A percentile compares a stretch with the other conserved stretches of the same genome.
These are phyloP conservation scores for Pleoardoris graminearum DNA, from an alignment of 2,329 filamentous ascomycete species.

Conservation along the genomic window DNA sequence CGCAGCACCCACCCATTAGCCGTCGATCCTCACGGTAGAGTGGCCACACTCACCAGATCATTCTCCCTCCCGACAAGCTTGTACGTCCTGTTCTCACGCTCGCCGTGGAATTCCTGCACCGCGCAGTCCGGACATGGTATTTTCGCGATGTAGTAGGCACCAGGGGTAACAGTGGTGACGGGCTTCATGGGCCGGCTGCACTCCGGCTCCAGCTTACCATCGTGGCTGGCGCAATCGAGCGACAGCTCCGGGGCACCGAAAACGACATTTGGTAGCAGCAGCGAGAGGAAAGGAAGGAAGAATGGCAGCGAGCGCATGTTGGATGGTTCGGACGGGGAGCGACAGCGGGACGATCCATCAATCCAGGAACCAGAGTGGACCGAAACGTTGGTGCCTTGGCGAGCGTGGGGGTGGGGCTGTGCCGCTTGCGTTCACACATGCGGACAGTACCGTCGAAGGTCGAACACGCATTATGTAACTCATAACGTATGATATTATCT, in stretches of 20 bases:
- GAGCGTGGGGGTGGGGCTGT: slow-evolving; percentile 4
- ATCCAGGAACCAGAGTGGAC: neutral
- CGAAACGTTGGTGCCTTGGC: neutral
- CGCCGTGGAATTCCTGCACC: slow-evolving; percentile 12
- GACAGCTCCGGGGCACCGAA: slow-evolving; percentile 15
- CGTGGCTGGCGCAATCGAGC: slow-evolving; percentile 20
- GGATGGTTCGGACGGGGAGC: slow-evolving; percentile 7
- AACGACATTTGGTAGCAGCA: slow-evolving; percentile 10
- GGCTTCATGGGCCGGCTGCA: slow-evolving; percentile 30
- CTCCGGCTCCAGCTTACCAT: slow-evolving; percentile 12
- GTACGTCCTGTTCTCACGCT: slow-evolving; percentile 8
- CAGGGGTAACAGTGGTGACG: slow-evolving; percentile 28
- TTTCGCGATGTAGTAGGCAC: slow-evolving; percentile 35
- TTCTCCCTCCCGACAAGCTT: slow-evolving; percentile 23
- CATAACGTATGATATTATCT: too few species aligned
- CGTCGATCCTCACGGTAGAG: neutral
- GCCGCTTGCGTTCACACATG: neutral
- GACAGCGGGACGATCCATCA: slow-evolving; percentile 12
- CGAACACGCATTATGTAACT: neutral
- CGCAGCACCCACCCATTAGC: slow-evolving; percentile 7
- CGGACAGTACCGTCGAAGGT: too few species aligned
- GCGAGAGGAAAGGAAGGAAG: slow-evolving; percentile 16
- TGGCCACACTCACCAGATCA: slow-evolving; percentile 28
- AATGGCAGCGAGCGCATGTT: slow-evolving; percentile 15
- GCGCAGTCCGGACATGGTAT: slow-evolving; percentile 37